phyloP scores from a whole-genome alignment of 2,329 filamentous ascomycete species.

The Aspergillus melleus region DNA sequence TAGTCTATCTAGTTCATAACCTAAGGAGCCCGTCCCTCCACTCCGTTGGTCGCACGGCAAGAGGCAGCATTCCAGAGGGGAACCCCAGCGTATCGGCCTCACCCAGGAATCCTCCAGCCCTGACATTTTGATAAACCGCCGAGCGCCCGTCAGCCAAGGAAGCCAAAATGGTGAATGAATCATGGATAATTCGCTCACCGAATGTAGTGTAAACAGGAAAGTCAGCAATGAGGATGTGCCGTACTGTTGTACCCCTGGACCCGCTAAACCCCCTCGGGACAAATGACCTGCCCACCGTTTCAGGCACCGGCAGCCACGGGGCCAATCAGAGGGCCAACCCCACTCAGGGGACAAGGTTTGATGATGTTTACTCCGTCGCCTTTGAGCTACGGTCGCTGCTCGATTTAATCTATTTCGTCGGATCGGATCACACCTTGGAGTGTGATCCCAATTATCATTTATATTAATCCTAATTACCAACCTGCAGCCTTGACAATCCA shows the following conservation, averaged over 20 bases:
- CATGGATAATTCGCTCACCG: background rate
- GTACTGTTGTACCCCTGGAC: conserved; percentile 3
- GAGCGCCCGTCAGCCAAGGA: background rate
- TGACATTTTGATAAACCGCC: background rate
- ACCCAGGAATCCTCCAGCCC: background rate
- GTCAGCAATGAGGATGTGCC: background rate
- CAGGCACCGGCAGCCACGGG: conserved; percentile 5
- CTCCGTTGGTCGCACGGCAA: background rate
- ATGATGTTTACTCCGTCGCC: too few relatives aligned
- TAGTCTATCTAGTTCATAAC: background rate
- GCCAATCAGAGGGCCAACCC: conserved; percentile 3
- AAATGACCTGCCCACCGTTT: conserved; percentile 10
- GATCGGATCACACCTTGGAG: too few relatives aligned
- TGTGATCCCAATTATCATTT: too few relatives aligned
- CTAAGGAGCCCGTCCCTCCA: background rate
- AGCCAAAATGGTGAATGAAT: background rate
- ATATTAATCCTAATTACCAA: too few relatives aligned
- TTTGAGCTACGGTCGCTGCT: too few relatives aligned
- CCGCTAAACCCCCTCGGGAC: conserved; percentile 4
- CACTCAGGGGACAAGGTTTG: background rate
- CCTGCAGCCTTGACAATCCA: too few relatives aligned
- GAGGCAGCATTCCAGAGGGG: background rate
- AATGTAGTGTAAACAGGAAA: too few relatives aligned
- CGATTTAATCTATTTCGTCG: background rate
- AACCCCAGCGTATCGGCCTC: background rate